Base-by-base conservation (phyloP, 2,329 filamentous ascomycete genomes). In the Talaromyces sp. region DNA sequence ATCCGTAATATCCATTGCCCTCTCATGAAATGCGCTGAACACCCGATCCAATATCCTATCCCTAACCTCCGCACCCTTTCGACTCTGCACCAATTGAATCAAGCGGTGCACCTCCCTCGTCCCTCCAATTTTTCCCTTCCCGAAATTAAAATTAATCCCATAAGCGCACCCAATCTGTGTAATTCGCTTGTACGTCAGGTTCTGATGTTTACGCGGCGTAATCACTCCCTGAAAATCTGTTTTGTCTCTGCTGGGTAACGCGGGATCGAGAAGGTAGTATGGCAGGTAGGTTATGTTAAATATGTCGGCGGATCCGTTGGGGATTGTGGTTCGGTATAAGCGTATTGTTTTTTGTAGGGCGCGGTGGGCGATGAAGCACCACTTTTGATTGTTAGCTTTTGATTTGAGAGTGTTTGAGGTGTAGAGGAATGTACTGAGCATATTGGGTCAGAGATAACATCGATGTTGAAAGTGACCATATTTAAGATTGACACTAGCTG, bases 321-420 rank as follows among this genome's bases (percentile, higher is more conserved):
- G 58, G 33, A 65, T 33, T 16, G 63, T 65, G n/a, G n/a, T 54
- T 41, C 33, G 41, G 37, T 65, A 62, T 14, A 65, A 31, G 16
- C 16, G 58, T 3, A 65, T 41, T 31, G 63, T 43, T 43, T 41
- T 61, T 16, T 61, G 8, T 8, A 65, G 41, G 13, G 24, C 31
- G 14, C 63, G 63, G 16, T 65, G 63, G 6, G 48, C 58, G 22
- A 65, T 39, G 48, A 65, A 65, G 27, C 63, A 65, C 63, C 63
- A 65, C 63, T 65, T 19, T 37, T 16, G 2, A 39, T 8, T 3
- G 14, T 39, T 24, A 56, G 33, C n/a, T n/a, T 31, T 54, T 3
- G 7, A 9, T 2, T 13, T 3, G 3, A 13, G 41, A 8, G 6
- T 1, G n/a, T 16, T 39, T 56, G 6, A n/a, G 19, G 2, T 19